These are phyloP conservation scores for Penicillium ochrochloron DNA, from an alignment of 495 filamentous ascomycete genomes.

Conservation along the genomic window DNA sequence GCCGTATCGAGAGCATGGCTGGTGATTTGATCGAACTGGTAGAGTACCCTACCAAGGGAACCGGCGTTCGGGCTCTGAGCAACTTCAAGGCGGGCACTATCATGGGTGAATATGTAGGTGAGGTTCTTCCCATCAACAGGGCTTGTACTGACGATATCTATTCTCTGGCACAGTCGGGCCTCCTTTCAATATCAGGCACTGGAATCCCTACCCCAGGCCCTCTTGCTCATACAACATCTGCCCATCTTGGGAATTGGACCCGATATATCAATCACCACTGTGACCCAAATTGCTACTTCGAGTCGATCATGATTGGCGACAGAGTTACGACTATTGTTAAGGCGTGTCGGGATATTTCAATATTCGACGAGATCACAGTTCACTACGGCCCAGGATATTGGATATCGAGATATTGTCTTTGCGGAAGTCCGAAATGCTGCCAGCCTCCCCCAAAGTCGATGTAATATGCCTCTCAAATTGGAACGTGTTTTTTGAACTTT, in stretches of 20 bases:
- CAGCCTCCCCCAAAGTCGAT: background rate
- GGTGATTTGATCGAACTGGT: slow-evolving; percentile 40
- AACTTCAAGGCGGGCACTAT: slow-evolving; percentile 30
- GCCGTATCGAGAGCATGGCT: slow-evolving; percentile 18
- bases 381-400: slow-evolving; percentile 40
- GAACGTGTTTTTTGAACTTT: background rate
- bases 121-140: slow-evolving; percentile 22
- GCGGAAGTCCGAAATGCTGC: slow-evolving; percentile 22
- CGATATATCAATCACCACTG: slow-evolving; percentile 79
- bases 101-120: slow-evolving; percentile 41
- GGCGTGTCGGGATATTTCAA: slow-evolving; percentile 31
- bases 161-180: background rate
- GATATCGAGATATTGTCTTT: slow-evolving; percentile 20
- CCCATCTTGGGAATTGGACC: slow-evolving; percentile 54
- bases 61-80: slow-evolving; percentile 39
- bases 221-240: background rate
- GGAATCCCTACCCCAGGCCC: background rate
- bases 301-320: slow-evolving; percentile 27
- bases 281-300: slow-evolving; percentile 49
- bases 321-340: slow-evolving; percentile 26
- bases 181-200: background rate
- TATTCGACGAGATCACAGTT: slow-evolving; percentile 42
- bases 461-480: background rate
- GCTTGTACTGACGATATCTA: background rate
- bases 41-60: slow-evolving; percentile 36